Evolutionary conservation across 2,329 filamentous ascomycete species (phyloP), one percentile per base, ranked within the genome.

Genomic region (Fusarium staphyleae): DNA sequence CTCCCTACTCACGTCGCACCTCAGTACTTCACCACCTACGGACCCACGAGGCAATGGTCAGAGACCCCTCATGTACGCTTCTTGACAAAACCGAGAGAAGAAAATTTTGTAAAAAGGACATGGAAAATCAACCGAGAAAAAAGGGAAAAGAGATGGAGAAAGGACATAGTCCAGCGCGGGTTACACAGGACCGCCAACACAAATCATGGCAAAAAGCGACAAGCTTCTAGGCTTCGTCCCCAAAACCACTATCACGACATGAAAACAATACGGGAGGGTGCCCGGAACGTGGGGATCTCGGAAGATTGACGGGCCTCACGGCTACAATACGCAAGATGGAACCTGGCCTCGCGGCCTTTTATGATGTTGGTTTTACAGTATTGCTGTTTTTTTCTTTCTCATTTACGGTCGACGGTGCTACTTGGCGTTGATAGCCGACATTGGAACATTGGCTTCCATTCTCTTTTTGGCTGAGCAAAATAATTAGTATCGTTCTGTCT

Each of bases 271-370:
- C 48, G 44, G 50, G 45, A 55, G 54, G 48, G 60, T 51, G 51
- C 60, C 44, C 47, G 61, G 59, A 62, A 60, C 26, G 57, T 58
- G 60, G 58, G 46, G 45, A 65, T 44, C 45, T 61, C 44, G 60
- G 61, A 67, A 67, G 65, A 68, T 65, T 67, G 63, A 65, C 50
- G 55, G 53, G 65, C 65, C 65, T 67, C 65, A 60, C 65, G 65
- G 65, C 65, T 67, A 61, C 60, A 50, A 48, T 51, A 56, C 35
- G 57, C 55, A 67, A 67, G 65, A 67, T 65, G 65, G 62, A 65
- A 67, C 55, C 19, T 57, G 57, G 65, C 65, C 65, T 67, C 65
- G 49, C 65, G 65, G 65, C 65, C 63, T 50, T 50, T 55, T 12
- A 30, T 55, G 48, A 55, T 52, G 43, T 52, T 30, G 28, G 13